These are phyloP conservation scores for Sclerotinia minor DNA, from an alignment of 2,329 filamentous ascomycete genomes.

Conservation along the genomic window DNA sequence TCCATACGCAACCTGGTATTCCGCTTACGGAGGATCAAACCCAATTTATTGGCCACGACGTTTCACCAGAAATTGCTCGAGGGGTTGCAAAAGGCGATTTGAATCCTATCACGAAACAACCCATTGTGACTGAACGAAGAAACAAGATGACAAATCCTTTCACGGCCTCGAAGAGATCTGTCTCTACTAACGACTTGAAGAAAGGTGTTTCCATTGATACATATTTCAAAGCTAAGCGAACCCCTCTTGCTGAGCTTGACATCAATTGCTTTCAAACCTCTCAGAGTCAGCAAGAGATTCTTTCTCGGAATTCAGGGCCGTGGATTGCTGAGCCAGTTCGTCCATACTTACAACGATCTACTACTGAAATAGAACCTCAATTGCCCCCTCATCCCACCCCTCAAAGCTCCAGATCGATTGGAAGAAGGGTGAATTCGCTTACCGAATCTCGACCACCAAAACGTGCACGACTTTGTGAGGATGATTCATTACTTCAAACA, in stretches of 20 bases:
- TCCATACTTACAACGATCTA: slow-evolving; percentile 35
- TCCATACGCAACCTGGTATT: slow-evolving; percentile 66
- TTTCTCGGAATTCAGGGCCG: slow-evolving; percentile 54
- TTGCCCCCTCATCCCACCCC: slow-evolving; percentile 41
- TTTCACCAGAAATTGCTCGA: slow-evolving; percentile 68
- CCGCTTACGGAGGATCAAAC: slow-evolving; percentile 67
- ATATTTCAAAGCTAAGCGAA: slow-evolving; percentile 65
- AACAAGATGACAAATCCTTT: slow-evolving; percentile 30
- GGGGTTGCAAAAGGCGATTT: slow-evolving; percentile 79
- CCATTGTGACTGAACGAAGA: slow-evolving; percentile 40
- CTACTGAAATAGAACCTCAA: slow-evolving; percentile 39
- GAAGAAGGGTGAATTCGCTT: slow-evolving; percentile 43
- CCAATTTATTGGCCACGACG: slow-evolving; percentile 75
- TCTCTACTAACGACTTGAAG: slow-evolving; percentile 54
- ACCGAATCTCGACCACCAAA: slow-evolving; percentile 50
- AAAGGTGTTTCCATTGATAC: slow-evolving; percentile 60
- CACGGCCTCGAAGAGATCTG: slow-evolving; percentile 30
- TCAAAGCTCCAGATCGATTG: slow-evolving; percentile 46
- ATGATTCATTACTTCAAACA: slow-evolving; percentile 41
- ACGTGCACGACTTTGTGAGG: slow-evolving; percentile 53
- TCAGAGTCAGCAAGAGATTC: slow-evolving; percentile 60
- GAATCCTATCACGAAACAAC: slow-evolving; percentile 84
- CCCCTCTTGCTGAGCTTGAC: slow-evolving; percentile 65
- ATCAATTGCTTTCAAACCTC: slow-evolving; percentile 67
- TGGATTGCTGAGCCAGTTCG: slow-evolving; percentile 55